Evolutionary conservation across 352 stramenopile genomes (phyloP).

Genomic region (Thalassiosira hispida): DNA sequence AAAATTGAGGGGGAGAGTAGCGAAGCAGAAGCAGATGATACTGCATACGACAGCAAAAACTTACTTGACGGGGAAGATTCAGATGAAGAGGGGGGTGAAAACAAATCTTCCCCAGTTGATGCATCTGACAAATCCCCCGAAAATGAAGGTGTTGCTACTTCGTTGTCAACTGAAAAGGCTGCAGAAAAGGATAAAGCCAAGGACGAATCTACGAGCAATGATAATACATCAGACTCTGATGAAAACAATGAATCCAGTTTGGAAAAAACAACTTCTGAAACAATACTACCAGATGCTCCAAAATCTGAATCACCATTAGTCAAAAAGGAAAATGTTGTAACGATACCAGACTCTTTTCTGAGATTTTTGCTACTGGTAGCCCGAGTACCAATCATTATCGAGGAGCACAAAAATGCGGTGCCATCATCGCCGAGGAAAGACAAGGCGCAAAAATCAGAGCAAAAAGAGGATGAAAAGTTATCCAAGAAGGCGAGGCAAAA

Average conservation of each 20-base stretch:
- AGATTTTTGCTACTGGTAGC: constrained; percentile 34
- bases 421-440: neutral
- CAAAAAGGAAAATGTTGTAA: neutral
- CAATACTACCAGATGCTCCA: neutral
- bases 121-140: no score
- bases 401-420: constrained; percentile 16
- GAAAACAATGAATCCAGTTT: no score
- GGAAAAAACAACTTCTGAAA: no score
- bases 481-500: neutral
- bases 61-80: no score
- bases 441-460: neutral
- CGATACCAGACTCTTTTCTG: constrained; percentile 43
- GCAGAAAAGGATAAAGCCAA: neutral
- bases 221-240: no score
- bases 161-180: neutral
- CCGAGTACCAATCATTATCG: constrained; percentile 21
- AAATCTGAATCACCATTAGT: neutral
- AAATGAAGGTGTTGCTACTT: no score
- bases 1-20: neutral
- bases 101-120: no score
- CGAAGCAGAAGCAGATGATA: neutral
- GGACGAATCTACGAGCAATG: neutral
- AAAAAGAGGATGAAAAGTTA: constrained; percentile 1
- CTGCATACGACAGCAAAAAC: no score
- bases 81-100: no score